Percentiles rank a stretch among this genome's conserved stretches.
phyloP scores from a whole-genome alignment of 2,329 filamentous ascomycete genomes.

The Pseudonectria buxi region DNA sequence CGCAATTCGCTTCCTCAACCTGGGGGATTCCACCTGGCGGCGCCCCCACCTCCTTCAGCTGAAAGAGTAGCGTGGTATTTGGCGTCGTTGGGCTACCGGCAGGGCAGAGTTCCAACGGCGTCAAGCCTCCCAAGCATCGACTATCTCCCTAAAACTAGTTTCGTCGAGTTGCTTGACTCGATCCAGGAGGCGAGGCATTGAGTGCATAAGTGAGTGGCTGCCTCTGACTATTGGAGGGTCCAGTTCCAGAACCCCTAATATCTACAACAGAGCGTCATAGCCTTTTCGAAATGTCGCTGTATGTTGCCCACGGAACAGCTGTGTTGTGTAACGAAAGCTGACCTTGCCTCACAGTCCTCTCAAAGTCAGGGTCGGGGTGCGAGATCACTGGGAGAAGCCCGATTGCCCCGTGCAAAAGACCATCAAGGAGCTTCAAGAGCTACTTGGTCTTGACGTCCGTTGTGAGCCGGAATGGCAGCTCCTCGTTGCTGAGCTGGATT shows the following conservation, averaged over 20 bases:
- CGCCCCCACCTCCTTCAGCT: slow-evolving; percentile 17
- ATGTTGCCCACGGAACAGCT: too few relatives aligned
- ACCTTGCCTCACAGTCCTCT: slow-evolving; percentile 29
- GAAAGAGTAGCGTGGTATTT: slow-evolving; percentile 14
- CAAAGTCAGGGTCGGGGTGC: slow-evolving; percentile 35
- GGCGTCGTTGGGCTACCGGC: slow-evolving; percentile 8
- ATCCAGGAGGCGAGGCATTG: too few relatives aligned
- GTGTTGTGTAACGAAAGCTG: background rate
- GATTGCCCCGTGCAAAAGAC: slow-evolving; percentile 27
- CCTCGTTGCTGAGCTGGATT: slow-evolving; percentile 31
- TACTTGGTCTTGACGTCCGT: slow-evolving; percentile 33
- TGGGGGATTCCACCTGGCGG: background rate
- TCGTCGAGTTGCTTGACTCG: too few relatives aligned
- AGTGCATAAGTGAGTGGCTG: too few relatives aligned
- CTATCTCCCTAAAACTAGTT: too few relatives aligned
- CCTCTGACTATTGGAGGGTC: too few relatives aligned
- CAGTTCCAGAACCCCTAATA: too few relatives aligned
- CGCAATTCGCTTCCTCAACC: too few relatives aligned
- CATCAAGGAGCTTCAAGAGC: slow-evolving; percentile 23
- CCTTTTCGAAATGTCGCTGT: slow-evolving; percentile 19
- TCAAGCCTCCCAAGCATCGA: slow-evolving; percentile 1
- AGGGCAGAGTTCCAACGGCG: slow-evolving; percentile 1
- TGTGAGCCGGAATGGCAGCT: slow-evolving; percentile 39
- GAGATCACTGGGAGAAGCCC: slow-evolving; percentile 35
- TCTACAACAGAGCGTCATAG: too few relatives aligned